Percentiles rank a stretch among this genome's conserved stretches.
phyloP scores from a whole-genome alignment of 345 rosid species.

The Brassica napus region DNA sequence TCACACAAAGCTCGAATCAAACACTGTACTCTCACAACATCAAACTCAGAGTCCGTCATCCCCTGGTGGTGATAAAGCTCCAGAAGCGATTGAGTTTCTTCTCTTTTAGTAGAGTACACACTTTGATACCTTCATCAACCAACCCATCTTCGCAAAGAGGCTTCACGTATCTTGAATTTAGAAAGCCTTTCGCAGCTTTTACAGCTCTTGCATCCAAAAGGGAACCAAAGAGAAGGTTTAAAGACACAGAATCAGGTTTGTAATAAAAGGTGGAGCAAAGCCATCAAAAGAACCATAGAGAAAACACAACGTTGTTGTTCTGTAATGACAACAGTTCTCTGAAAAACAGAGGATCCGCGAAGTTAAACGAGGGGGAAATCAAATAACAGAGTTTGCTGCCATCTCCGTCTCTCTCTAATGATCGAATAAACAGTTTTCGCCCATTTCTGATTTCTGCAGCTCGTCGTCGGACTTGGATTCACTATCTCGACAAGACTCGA shows the following conservation, averaged over 20 bases:
- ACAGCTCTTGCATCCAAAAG: conserved; percentile 62
- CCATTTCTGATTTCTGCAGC: conserved; percentile 37
- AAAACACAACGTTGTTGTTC: conserved; percentile 50
- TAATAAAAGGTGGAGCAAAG: conserved; percentile 38
- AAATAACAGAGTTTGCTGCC: conserved; percentile 56
- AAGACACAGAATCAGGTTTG: conserved; percentile 48
- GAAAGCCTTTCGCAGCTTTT: conserved; percentile 49
- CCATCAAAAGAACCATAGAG: conserved; percentile 61
- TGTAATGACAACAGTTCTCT: conserved; percentile 51
- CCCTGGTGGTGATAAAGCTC: conserved; percentile 37
- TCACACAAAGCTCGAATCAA: conserved; percentile 64
- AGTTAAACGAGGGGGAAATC: conserved; percentile 60
- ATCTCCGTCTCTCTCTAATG: conserved; percentile 48
- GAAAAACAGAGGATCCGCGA: conserved; percentile 55
- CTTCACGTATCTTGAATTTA: conserved; percentile 42
- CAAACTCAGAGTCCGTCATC: conserved; percentile 46
- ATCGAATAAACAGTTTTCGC: conserved; percentile 50
- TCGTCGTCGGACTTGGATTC: conserved; percentile 31
- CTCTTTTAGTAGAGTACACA: conserved; percentile 41
- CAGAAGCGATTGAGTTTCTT: conserved; percentile 47
- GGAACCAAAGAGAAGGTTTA: conserved; percentile 53
- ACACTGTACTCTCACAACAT: conserved; percentile 50
- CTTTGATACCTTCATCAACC: conserved; percentile 51
- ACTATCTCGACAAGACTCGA: conserved; percentile 25
- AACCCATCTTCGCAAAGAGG: conserved; percentile 55